A percentile compares a stretch with the other conserved stretches of the same genome.
Conservation (phyloP, 2,329 filamentous ascomycete genomes). For the Spiromastix sp. region DNA sequence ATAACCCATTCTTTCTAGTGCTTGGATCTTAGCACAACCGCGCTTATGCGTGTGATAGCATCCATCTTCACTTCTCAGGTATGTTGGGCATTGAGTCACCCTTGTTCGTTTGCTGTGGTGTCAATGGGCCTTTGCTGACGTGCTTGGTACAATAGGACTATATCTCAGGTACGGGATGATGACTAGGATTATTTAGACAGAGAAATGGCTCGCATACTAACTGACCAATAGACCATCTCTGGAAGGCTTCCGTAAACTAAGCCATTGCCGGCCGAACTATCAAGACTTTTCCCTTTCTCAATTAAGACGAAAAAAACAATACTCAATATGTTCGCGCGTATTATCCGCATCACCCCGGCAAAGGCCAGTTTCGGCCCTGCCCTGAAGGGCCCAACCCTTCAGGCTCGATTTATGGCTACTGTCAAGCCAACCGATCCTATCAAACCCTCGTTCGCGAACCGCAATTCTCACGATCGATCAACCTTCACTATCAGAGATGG, state of each 20-base stretch:
- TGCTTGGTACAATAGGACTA: slow-evolving; percentile 42
- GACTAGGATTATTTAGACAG: slow-evolving; percentile 5
- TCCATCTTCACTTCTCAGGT: slow-evolving; percentile 83
- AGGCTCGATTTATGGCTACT: slow-evolving; percentile 48
- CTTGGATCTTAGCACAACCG: slow-evolving; percentile 43
- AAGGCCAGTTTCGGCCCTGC: slow-evolving; percentile 36
- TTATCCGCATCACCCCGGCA: slow-evolving; percentile 42
- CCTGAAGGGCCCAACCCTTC: slow-evolving; percentile 23
- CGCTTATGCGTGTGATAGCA: slow-evolving; percentile 77
- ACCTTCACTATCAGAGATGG: slow-evolving; percentile 96
- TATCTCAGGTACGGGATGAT: slow-evolving; percentile 45
- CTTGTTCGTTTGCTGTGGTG: slow-evolving; percentile 10
- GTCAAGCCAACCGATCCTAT: slow-evolving; percentile 61
- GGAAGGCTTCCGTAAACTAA: slow-evolving; percentile 57
- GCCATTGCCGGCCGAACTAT: slow-evolving; percentile 17
- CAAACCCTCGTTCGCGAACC: slow-evolving; percentile 47
- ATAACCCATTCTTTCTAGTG: too few species aligned
- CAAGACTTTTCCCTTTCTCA: slow-evolving; percentile 12
- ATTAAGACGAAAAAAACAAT: slow-evolving; percentile 16
- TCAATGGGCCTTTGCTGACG: slow-evolving; percentile 5
- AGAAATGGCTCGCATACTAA: slow-evolving; percentile 12
- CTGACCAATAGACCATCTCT: slow-evolving; percentile 47
- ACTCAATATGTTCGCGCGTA: slow-evolving; percentile 43
- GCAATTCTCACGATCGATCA: slow-evolving; percentile 63
- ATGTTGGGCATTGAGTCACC: slow-evolving; percentile 25